These are phyloP conservation scores for Sporothrix phasma DNA, from an alignment of 2,329 filamentous ascomycete genomes.

Conservation along the genomic window DNA sequence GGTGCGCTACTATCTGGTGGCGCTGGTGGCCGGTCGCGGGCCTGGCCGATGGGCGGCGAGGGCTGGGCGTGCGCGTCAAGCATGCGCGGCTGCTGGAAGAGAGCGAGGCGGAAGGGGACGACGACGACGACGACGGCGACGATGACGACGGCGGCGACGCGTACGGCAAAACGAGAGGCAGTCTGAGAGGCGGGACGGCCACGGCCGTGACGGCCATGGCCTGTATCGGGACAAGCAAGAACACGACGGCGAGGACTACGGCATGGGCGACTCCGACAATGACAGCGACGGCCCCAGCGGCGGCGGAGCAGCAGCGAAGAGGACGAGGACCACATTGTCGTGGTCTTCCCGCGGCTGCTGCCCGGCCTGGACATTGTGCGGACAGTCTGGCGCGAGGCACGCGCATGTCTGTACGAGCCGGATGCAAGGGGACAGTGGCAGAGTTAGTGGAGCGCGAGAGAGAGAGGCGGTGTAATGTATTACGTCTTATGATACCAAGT, in stretches of 20 bases:
- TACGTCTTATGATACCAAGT: conserved; percentile 6
- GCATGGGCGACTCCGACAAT: background rate
- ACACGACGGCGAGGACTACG: background rate
- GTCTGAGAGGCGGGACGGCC: background rate
- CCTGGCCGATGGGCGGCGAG: background rate
- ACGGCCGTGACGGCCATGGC: background rate
- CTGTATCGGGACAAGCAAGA: background rate
- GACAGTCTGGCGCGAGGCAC: conserved; percentile 78
- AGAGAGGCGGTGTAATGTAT: background rate
- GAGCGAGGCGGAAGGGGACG: background rate
- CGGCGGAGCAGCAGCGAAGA: conserved; percentile 32
- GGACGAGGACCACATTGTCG: conserved; percentile 76
- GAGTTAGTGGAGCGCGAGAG: background rate
- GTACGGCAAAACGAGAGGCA: background rate
- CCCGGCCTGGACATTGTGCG: conserved; percentile 69
- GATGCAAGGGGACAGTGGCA: background rate
- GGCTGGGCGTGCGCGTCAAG: background rate
- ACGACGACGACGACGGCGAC: background rate
- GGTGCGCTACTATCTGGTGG: conserved; percentile 78
- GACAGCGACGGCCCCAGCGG: background rate
- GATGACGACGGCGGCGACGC: background rate
- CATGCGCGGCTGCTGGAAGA: background rate
- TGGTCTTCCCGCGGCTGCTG: conserved; percentile 82
- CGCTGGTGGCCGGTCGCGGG: conserved; percentile 51
- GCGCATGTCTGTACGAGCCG: conserved; percentile 67